phyloP scores from a whole-genome alignment of 2,329 filamentous ascomycete species.

The Penicillium sp. region DNA sequence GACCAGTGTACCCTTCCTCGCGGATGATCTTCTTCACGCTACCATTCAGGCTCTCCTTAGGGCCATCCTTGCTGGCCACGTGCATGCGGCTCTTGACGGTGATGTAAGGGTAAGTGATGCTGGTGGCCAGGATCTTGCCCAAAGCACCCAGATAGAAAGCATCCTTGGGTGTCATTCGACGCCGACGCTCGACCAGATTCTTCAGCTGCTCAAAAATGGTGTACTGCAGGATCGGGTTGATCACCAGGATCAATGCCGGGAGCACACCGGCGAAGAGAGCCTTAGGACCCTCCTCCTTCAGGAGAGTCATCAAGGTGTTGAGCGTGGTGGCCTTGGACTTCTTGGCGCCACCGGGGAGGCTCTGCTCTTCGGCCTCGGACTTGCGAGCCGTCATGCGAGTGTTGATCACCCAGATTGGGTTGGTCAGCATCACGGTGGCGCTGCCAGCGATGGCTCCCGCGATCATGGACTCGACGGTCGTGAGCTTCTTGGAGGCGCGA shows the following conservation, averaged over 20 bases:
- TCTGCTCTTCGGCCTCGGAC: constrained; percentile 46
- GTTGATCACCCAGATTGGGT: constrained; percentile 99
- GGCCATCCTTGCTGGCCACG: constrained; percentile 70
- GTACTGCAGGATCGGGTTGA: constrained; percentile 98
- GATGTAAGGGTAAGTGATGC: constrained; percentile 95
- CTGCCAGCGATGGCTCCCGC: constrained; percentile 89
- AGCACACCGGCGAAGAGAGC: constrained; percentile 89
- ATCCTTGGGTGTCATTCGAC: constrained; percentile 72
- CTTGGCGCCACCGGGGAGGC: constrained; percentile 35
- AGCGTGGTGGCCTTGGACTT: constrained; percentile 64
- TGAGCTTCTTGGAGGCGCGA: constrained; percentile 72
- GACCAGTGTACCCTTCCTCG: constrained; percentile 83
- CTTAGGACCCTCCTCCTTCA: constrained; percentile 75
- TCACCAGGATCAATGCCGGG: constrained; percentile 85
- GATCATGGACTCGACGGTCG: constrained; percentile 88
- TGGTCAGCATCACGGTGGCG: constrained; percentile 91
- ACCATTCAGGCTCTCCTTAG: constrained; percentile 72
- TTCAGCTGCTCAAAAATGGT: constrained; percentile 98
- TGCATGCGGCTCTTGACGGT: constrained; percentile 98
- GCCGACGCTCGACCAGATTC: constrained; percentile 73
- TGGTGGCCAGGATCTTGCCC: constrained; percentile 90
- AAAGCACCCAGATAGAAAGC: constrained; percentile 88
- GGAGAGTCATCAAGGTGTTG: constrained; percentile 70
- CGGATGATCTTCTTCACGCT: constrained; percentile 72
- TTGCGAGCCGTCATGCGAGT: constrained; percentile 93